Conservation (phyloP, 2,329 filamentous ascomycete species). For the Graphium sp. region DNA sequence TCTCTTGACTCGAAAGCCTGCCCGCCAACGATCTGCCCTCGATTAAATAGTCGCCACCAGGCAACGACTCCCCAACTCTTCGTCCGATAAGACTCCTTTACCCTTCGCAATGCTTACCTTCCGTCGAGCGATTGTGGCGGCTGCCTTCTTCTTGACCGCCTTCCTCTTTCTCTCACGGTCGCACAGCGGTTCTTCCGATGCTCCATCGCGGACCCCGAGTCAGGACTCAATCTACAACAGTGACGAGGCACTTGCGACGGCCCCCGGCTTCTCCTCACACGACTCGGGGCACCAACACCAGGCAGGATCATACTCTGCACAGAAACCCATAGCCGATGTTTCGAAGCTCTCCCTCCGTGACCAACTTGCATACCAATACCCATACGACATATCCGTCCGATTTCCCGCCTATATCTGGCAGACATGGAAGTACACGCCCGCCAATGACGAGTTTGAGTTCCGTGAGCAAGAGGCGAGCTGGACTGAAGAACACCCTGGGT, state of each 20-base stretch:
- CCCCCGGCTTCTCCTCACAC: too few relatives aligned
- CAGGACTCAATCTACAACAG: too few relatives aligned
- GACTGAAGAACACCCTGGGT: constrained; percentile 73
- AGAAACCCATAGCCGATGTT: constrained; percentile 53
- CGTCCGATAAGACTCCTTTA: too few relatives aligned
- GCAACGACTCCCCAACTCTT: too few relatives aligned
- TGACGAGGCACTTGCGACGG: too few relatives aligned
- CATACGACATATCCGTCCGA: constrained; percentile 74
- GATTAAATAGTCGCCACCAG: too few relatives aligned
- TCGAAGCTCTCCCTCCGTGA: constrained; percentile 54
- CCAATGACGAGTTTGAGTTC: constrained; percentile 62
- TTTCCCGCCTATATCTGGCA: constrained; percentile 99
- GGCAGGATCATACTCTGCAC: constrained; percentile 17
- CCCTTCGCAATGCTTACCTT: constrained; percentile 67
- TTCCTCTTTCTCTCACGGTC: constrained; percentile 53
- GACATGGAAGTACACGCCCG: constrained; percentile 84
- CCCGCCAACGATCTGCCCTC: too few relatives aligned
- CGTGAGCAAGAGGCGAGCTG: constrained; percentile 78
- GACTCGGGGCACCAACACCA: constrained; percentile 8
- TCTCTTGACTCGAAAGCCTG: too few relatives aligned
- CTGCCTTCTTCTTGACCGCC: constrained; percentile 50
- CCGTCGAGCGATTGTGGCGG: constrained; percentile 56
- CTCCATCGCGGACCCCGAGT: constrained; percentile 14
- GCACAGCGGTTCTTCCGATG: constrained; percentile 18
- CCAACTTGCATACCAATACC: constrained; percentile 85